These are phyloP conservation scores for Auricularia sp. DNA, from an alignment of 768 basidiomycete genomes.

Conservation along the genomic window DNA sequence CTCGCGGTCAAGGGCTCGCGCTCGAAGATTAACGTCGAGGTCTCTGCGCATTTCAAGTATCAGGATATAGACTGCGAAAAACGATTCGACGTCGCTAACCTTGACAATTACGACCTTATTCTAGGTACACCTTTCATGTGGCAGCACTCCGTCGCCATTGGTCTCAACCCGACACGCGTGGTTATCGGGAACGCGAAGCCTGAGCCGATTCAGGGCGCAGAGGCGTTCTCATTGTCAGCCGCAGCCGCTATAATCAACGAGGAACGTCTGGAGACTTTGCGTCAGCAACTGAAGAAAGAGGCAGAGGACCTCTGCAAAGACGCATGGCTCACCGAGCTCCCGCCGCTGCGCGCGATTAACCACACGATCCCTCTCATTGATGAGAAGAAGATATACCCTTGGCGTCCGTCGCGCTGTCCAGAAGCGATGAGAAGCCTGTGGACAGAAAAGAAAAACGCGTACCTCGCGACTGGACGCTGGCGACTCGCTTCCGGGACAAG, in stretches of 20 bases:
- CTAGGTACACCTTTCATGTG: slow-evolving; percentile 28
- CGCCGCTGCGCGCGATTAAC: slow-evolving; percentile 24
- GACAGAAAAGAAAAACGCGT: slow-evolving; percentile 22
- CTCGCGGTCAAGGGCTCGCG: slow-evolving; percentile 7
- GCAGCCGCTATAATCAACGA: neutral
- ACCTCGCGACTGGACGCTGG: slow-evolving; percentile 23
- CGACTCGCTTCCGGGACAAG: slow-evolving; percentile 17
- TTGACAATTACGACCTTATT: slow-evolving; percentile 27
- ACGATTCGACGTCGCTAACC: slow-evolving; percentile 23
- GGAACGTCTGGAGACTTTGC: neutral
- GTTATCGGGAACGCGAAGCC: slow-evolving; percentile 7
- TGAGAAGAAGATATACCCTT: slow-evolving; percentile 21
- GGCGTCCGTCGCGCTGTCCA: slow-evolving; percentile 26
- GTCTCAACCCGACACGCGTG: slow-evolving; percentile 17
- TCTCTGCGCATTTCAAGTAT: slow-evolving; percentile 3
- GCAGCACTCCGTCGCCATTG: slow-evolving; percentile 18
- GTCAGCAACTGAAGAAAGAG: slow-evolving; percentile 14
- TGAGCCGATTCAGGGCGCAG: neutral
- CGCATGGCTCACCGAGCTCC: slow-evolving; percentile 20
- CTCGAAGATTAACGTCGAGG: slow-evolving; percentile 1
- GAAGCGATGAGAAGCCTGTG: slow-evolving; percentile 19
- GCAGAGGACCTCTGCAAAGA: slow-evolving; percentile 17
- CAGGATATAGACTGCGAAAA: neutral
- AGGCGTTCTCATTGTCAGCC: neutral
- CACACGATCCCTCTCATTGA: slow-evolving; percentile 27